A percentile compares a stretch with the other conserved stretches of the same genome.
Evolutionary conservation across 2,329 filamentous ascomycete genomes (phyloP).

Genomic region (Pleurostoma richardsiae): DNA sequence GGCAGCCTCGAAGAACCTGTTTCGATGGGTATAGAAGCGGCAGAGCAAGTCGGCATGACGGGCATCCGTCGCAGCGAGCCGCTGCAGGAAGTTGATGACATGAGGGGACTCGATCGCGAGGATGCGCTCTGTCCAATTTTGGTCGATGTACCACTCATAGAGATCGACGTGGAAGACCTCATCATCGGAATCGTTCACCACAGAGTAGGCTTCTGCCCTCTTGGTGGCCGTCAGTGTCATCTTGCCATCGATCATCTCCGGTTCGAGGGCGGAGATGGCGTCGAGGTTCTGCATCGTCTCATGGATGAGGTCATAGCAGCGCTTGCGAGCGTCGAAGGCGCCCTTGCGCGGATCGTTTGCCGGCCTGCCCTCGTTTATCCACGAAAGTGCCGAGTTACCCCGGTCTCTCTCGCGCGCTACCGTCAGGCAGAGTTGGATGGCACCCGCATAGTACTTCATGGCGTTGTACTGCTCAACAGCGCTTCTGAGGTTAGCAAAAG

Average conservation of each 20-base stretch:
- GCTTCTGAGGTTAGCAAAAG: constrained; percentile 71
- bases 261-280: constrained; percentile 59
- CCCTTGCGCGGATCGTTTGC: constrained; percentile 62
- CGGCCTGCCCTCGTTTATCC: constrained; percentile 81
- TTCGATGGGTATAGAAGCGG: constrained; percentile 83
- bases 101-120: constrained; percentile 80
- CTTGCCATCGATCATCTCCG: constrained; percentile 72
- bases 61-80: constrained; percentile 66
- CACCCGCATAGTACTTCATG: constrained; percentile 88
- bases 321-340: constrained; percentile 65
- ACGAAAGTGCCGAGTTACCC: constrained; percentile 77
- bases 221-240: constrained; percentile 72
- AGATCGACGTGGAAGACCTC: constrained; percentile 93
- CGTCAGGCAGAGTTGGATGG: constrained; percentile 78
- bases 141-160: constrained; percentile 95
- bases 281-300: constrained; percentile 77
- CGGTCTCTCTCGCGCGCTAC: constrained; percentile 84
- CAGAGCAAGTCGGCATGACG: constrained; percentile 87
- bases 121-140: constrained; percentile 80
- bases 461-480: constrained; percentile 75
- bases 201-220: constrained; percentile 80
- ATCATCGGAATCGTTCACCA: constrained; percentile 83
- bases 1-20: constrained; percentile 81
- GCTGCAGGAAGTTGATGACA: constrained; percentile 79
- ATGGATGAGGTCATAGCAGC: constrained; percentile 85